phyloP scores from a whole-genome alignment of 2,329 filamentous ascomycete genomes.

The Beauveria brongniartii region DNA sequence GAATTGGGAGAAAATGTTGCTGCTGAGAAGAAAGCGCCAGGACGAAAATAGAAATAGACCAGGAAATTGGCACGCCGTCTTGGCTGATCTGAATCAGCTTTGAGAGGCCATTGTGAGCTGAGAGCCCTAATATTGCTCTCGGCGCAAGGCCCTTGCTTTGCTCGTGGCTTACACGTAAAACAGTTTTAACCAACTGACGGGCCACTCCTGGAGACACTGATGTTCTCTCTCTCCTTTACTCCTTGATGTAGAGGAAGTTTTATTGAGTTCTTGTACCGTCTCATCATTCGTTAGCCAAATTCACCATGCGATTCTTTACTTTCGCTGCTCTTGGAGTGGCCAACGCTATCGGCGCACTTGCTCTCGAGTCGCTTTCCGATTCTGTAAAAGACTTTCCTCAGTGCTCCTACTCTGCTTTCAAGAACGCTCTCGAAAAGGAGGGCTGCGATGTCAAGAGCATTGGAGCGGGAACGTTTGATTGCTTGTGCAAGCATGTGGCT shows the following conservation, averaged over 20 bases:
- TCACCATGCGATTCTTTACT: neutral
- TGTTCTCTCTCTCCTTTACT: neutral
- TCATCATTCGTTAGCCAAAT: neutral
- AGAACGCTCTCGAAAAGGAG: constrained; percentile 3
- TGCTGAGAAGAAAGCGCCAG: neutral
- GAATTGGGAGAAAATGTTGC: neutral
- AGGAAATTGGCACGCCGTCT: neutral
- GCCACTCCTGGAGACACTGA: neutral
- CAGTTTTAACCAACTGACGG: neutral
- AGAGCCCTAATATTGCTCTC: neutral
- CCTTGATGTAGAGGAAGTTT: neutral
- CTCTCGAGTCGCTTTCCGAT: constrained; percentile 1
- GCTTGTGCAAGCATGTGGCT: constrained; percentile 7
- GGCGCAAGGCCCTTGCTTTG: neutral
- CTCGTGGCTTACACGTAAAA: neutral
- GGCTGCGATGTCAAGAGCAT: constrained; percentile 6
- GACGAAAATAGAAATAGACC: neutral
- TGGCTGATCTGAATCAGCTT: neutral
- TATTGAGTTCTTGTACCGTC: neutral
- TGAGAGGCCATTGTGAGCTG: neutral
- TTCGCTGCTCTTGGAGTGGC: neutral
- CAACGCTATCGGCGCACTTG: constrained; percentile 3
- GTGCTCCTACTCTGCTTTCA: constrained; percentile 4
- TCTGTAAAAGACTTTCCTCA: constrained; percentile 5
- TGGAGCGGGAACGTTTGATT: neutral